Percentiles rank a stretch among this genome's conserved stretches.
Evolutionary conservation across 805 yeast genomes (phyloP).

Genomic region (Wickerhamomyces strasburgensis): DNA sequence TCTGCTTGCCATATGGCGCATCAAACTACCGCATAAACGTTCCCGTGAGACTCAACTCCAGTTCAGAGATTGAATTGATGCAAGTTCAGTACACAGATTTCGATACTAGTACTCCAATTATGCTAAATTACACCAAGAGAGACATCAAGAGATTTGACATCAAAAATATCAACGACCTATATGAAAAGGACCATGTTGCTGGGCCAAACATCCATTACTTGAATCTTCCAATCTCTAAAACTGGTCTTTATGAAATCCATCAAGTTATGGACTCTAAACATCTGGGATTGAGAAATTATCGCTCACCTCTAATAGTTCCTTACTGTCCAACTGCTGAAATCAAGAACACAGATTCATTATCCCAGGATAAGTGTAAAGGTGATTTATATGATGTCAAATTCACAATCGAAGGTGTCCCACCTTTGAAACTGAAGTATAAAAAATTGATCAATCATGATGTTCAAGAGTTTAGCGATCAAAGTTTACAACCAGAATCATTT

Average conservation of each 20-base stretch:
- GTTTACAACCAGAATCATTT: conserved; percentile 46
- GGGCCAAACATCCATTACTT: conserved; percentile 45
- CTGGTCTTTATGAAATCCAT: conserved; percentile 74
- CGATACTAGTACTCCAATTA: conserved; percentile 40
- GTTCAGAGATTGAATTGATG: conserved; percentile 62
- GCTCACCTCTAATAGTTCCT: conserved; percentile 61
- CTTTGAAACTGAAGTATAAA: conserved; percentile 56
- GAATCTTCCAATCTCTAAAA: conserved; percentile 56
- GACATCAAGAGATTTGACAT: conserved; percentile 42
- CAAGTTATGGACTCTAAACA: conserved; percentile 65
- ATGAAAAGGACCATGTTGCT: conserved; percentile 23
- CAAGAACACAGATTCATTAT: conserved; percentile 27
- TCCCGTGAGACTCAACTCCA: conserved; percentile 78
- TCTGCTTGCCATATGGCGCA: conserved; percentile 49
- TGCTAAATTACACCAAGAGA: conserved; percentile 50
- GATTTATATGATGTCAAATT: conserved; percentile 48
- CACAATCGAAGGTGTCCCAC: conserved; percentile 70
- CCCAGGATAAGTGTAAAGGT: conserved; percentile 57
- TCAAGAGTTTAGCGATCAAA: conserved; percentile 35
- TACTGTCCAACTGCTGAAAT: conserved; percentile 73
- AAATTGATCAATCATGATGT: conserved; percentile 36
- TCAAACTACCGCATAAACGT: conserved; percentile 34
- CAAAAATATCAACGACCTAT: conserved; percentile 16
- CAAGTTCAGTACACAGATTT: conserved; percentile 61
- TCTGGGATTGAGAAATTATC: conserved; percentile 53